Evolutionary conservation across 139 green algal genomes (phyloP), one percentile per base, ranked within the genome.

Genomic region (Mesotaenium endlicherianum): DNA sequence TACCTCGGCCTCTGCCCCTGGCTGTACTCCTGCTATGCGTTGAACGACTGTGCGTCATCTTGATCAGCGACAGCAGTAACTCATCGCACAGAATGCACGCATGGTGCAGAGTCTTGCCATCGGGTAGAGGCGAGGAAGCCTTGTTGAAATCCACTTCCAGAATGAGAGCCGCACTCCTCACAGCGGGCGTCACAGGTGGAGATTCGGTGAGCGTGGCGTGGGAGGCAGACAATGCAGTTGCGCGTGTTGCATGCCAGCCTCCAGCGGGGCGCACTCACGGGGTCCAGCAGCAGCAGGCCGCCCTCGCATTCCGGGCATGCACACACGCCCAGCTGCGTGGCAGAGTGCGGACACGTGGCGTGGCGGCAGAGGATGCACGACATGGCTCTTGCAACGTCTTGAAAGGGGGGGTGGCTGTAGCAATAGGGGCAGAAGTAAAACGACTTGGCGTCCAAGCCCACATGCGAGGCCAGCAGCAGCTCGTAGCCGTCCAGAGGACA

Each of bases 401-500:
- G 91, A 75, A 95, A 96, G 17, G 94, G 94, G 30, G 94, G 94
- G 79, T 94, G 80, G 84, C 92, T 96, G 90, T 95, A 97, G 88
- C 94, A 98, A 69, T 91, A 94, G 41, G 94, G 94, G 85, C 94
- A 97, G 2, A 97, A 82, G 3, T 93, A 91, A 81, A 91, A 95
- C 1, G 87, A 94, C 80, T 95, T 95, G 77, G 91, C 94, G 70
- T 97, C 94, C 11, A 84, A 30, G 5, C 93, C 93, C 3, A 71
- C 75, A n/a, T 97, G 86, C n/a, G 77, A 91, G 87, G 92, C 97
- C n/a, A 97, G 88, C 71, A 96, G 85, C 34, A 97, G 88, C 89
- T 98, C 94, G 88, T 94, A 98, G 75, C 87, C 89, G 86, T 95
- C 91, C 71, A 98, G 90, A 0, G 93, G 93, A 83, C 94, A 98